Evolutionary conservation across 805 yeast species (phyloP).

Genomic region (fission yeast (Schizosaccharomyces pombe)): DNA sequence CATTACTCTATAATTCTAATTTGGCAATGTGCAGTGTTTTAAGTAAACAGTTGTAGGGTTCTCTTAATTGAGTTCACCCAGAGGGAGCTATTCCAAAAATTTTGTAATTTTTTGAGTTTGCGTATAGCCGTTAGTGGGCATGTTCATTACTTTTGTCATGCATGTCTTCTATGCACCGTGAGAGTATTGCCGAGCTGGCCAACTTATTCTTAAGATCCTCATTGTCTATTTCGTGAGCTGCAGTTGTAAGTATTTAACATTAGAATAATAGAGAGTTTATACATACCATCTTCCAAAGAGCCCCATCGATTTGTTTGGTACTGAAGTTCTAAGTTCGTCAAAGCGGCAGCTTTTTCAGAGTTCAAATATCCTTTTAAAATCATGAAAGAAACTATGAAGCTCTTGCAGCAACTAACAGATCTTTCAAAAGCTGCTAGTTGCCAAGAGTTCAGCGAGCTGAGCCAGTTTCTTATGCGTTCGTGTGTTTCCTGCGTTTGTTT

Average conservation of each 20-base stretch:
- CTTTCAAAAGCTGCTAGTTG: conserved; percentile 74
- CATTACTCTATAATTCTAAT: too few relatives aligned
- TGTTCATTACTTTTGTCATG: too few relatives aligned
- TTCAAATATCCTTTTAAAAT: conserved; percentile 20
- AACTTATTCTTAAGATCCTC: conserved; percentile 68
- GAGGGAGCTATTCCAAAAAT: too few relatives aligned
- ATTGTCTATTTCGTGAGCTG: conserved; percentile 85
- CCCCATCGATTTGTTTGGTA: conserved; percentile 89
- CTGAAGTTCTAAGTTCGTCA: conserved; percentile 60
- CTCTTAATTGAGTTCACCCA: too few relatives aligned
- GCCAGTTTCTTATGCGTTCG: conserved; percentile 28
- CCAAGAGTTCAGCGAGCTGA: conserved; percentile 46
- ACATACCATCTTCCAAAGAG: conserved; percentile 58
- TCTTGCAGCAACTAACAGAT: conserved; percentile 65
- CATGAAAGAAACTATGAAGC: conserved; percentile 61
- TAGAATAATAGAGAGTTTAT: background rate
- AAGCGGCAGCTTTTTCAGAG: conserved; percentile 42
- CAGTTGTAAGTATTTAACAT: background rate
- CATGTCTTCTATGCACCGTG: too few relatives aligned
- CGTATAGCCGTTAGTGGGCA: too few relatives aligned
- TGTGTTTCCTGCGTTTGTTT: conserved; percentile 21
- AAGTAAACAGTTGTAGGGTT: too few relatives aligned
- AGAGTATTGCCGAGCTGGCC: conserved; percentile 46
- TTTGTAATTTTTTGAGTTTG: too few relatives aligned
- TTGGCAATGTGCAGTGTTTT: too few relatives aligned